These are phyloP conservation scores for Pythium aristosporum DNA, from an alignment of 352 stramenopile species.

Conservation along the genomic window DNA sequence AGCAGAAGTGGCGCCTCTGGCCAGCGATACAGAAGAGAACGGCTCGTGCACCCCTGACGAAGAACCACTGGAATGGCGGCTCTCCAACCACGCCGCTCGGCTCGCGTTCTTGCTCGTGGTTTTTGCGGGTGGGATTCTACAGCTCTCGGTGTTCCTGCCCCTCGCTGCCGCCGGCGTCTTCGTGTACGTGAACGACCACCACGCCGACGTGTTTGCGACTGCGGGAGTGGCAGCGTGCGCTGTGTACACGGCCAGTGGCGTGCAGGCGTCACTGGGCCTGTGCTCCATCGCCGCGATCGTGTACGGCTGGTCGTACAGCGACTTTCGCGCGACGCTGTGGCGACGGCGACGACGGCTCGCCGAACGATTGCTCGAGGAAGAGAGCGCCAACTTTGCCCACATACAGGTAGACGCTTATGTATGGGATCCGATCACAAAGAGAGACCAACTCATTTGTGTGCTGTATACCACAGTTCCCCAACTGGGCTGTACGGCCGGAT, in stretches of 20 bases:
- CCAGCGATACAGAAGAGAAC: background rate
- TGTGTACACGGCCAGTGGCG: slow-evolving; percentile 38
- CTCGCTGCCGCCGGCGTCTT: slow-evolving; percentile 46
- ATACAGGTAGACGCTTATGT: slow-evolving; percentile 21
- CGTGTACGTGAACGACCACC: slow-evolving; percentile 30
- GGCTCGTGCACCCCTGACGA: background rate
- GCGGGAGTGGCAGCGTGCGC: slow-evolving; percentile 34
- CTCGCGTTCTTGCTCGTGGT: slow-evolving; percentile 37
- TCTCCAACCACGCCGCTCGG: slow-evolving; percentile 19
- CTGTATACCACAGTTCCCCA: slow-evolving; percentile 35
- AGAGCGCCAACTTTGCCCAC: slow-evolving; percentile 34
- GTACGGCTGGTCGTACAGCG: slow-evolving; percentile 59
- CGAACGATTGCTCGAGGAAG: slow-evolving; percentile 26
- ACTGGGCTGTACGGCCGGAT: slow-evolving; percentile 58
- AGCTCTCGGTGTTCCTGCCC: slow-evolving; percentile 62
- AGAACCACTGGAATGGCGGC: slow-evolving; percentile 10
- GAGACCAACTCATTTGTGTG: background rate
- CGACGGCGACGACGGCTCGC: slow-evolving; percentile 25
- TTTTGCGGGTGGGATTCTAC: slow-evolving; percentile 30
- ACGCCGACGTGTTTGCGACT: slow-evolving; percentile 31
- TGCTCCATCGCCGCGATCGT: slow-evolving; percentile 34
- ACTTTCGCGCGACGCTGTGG: slow-evolving; percentile 43
- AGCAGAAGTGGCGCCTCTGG: background rate
- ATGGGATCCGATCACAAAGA: too few species aligned
- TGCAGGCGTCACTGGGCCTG: slow-evolving; percentile 47